Percentiles rank a stretch among this genome's conserved stretches.
These are phyloP conservation scores for Plantago lanceolata DNA, from an alignment of 305 asterid species.

Conservation along the genomic window DNA sequence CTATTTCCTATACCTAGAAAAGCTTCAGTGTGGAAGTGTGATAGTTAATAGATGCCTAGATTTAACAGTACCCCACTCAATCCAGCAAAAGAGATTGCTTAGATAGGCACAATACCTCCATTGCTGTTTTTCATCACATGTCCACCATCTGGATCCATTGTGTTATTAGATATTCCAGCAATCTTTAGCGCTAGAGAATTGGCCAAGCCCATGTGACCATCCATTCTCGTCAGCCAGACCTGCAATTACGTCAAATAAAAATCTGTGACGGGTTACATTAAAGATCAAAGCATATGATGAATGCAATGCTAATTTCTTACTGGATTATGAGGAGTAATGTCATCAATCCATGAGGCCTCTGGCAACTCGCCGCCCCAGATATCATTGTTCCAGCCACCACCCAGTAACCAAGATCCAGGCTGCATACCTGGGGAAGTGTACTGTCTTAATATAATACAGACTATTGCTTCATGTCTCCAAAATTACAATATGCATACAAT, in stretches of 20 bases:
- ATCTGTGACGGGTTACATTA: slow-evolving; percentile 15
- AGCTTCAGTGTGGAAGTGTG: slow-evolving; percentile 7
- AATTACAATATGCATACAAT: not conserved
- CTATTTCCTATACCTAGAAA: slow-evolving; percentile 16
- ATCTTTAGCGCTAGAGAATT: slow-evolving; percentile 68
- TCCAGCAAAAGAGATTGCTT: slow-evolving; percentile 7
- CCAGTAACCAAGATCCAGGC: slow-evolving; percentile 78
- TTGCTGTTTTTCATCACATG: slow-evolving; percentile 46
- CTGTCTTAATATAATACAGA: not conserved
- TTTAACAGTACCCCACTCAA: not conserved
- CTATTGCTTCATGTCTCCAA: not conserved
- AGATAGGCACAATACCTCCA: slow-evolving; percentile 48
- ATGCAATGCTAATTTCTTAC: slow-evolving; percentile 37
- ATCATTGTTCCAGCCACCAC: slow-evolving; percentile 98
- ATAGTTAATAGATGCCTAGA: slow-evolving; percentile 13
- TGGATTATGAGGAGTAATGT: slow-evolving; percentile 78
- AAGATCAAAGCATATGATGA: slow-evolving; percentile 25
- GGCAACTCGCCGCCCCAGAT: slow-evolving; percentile 97
- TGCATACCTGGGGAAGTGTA: slow-evolving; percentile 42
- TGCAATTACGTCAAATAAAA: slow-evolving; percentile 27
- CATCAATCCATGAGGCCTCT: slow-evolving; percentile 90
- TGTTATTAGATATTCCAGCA: slow-evolving; percentile 58
- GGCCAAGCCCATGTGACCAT: slow-evolving; percentile 99
- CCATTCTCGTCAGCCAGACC: slow-evolving; percentile 93
- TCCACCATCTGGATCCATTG: slow-evolving; percentile 73